phyloP scores from a whole-genome alignment of 768 basidiomycete species.

The Collybia mongolica region DNA sequence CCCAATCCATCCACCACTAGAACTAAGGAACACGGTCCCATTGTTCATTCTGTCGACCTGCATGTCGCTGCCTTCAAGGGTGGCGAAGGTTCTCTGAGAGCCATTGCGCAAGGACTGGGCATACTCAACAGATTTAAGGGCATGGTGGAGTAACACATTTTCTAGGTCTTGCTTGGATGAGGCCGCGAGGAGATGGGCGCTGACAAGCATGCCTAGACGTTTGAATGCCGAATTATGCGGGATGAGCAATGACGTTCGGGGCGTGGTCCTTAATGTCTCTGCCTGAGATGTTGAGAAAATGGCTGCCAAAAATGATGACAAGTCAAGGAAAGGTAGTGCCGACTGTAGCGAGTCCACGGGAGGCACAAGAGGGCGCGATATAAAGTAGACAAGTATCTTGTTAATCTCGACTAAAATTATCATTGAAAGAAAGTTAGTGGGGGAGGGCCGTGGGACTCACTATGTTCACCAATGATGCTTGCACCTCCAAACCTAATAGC shows the following conservation, averaged over 20 bases:
- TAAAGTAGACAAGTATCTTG: constrained; percentile 84
- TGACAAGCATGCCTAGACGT: constrained; percentile 79
- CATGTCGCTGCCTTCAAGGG: constrained; percentile 83
- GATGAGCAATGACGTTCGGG: constrained; percentile 79
- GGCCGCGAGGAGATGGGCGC: constrained; percentile 79
- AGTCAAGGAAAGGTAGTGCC: constrained; percentile 76
- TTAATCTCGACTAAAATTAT: constrained; percentile 60
- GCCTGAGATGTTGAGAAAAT: constrained; percentile 86
- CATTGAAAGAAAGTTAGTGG: constrained; percentile 4
- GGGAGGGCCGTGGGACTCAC: constrained; percentile 41
- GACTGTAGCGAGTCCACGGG: constrained; percentile 81
- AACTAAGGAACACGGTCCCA: constrained; percentile 50
- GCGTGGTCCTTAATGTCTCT: constrained; percentile 58
- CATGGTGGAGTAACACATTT: constrained; percentile 86
- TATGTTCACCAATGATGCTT: constrained; percentile 70
- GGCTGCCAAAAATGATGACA: constrained; percentile 89
- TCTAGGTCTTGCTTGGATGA: constrained; percentile 79
- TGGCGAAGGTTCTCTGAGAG: constrained; percentile 71
- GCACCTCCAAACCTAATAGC: constrained; percentile 84
- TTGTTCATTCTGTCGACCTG: constrained; percentile 59
- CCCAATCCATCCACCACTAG: constrained; percentile 79
- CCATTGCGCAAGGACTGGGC: constrained; percentile 57
- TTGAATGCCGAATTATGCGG: constrained; percentile 91
- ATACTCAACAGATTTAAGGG: constrained; percentile 76
- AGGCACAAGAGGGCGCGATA: constrained; percentile 80